Percentiles rank a stretch among this genome's conserved stretches.
phyloP scores from a whole-genome alignment of 306 rosid genomes.

The Arachis stenosperma region DNA sequence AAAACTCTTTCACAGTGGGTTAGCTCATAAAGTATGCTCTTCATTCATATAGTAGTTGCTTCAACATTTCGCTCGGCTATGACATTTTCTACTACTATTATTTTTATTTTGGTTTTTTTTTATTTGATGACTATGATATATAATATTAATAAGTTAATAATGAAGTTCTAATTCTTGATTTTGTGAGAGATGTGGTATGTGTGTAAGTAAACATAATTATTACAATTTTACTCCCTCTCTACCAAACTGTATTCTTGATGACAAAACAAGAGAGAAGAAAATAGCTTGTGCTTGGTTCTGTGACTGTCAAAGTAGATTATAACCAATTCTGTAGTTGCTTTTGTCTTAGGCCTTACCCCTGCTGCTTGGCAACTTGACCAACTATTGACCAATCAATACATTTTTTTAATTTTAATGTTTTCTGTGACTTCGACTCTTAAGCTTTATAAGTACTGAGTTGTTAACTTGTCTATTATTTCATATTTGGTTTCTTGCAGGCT shows the following conservation, averaged over 20 bases:
- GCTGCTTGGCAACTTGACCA: constrained; percentile 27
- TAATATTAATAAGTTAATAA: background rate
- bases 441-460: constrained; percentile 15
- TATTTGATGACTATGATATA: background rate
- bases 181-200: background rate
- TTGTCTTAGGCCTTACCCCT: constrained; percentile 5
- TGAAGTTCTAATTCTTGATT: background rate
- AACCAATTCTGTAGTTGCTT: background rate
- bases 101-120: background rate
- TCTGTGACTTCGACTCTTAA: constrained; percentile 2
- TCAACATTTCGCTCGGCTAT: background rate
- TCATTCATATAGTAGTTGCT: background rate
- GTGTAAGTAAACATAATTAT: too few species aligned
- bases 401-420: background rate
- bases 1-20: constrained; percentile 93
- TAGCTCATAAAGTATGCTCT: constrained; percentile 71
- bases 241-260: background rate
- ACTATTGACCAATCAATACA: constrained; percentile 1
- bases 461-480: constrained; percentile 13
- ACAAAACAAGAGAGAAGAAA: constrained; percentile 10
- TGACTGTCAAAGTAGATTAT: background rate
- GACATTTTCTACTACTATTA: too few species aligned
- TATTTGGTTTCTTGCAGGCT: constrained; percentile 62
- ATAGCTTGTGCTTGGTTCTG: constrained; percentile 25
- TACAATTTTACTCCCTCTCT: background rate